Base-by-base conservation (phyloP, 768 basidiomycete genomes). In the Mrakia blollopis region DNA sequence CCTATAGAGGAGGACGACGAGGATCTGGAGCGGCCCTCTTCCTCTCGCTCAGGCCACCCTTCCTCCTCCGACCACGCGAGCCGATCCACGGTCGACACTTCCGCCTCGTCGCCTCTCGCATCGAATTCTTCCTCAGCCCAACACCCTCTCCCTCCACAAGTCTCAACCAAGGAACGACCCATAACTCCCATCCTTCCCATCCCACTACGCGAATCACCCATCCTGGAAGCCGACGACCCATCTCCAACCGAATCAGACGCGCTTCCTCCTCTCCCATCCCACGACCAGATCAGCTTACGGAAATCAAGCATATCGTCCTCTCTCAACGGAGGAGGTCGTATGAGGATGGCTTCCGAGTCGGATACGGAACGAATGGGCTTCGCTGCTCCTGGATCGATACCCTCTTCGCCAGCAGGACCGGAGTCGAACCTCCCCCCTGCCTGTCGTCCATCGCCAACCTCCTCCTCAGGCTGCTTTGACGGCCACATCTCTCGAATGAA, bases 221-320 rank as follows among this genome's bases (percentile, higher is more conserved):
- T 60, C 30, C 32, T 30, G 10, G 60, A 72, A 35, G 54, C 28
- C 23, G 28, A 30, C 16, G 60, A 41, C 0, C 25, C 50, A 0
- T 72, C 72, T 8, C 23, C 72, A 32, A 21, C 41, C 30, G 73
- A 74, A 50, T 28, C 61, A 25, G 73, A 74, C 52, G 73, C 60
- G 47, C 73, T 74, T 8, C 61, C 62, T 21, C 73, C 73, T 35
- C 62, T 74, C 32, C 73, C 73, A 14, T 52, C 35, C 21, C 63
- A 47, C 41, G 47, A 37, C 47, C 37, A 74, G 28, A 65, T 74
- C 41, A 60, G 65, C 30, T 23, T 44, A 10, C 44, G 73, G 39
- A 74, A 74, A 63, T 50, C 62, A 6, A 74, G 73, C 61, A 63
- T 74, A 28, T 61, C 73, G 16, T 63, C 73, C 8, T 71, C 69